phyloP scores from a whole-genome alignment of 441 rosid genomes.

The Eruca vesicaria region DNA sequence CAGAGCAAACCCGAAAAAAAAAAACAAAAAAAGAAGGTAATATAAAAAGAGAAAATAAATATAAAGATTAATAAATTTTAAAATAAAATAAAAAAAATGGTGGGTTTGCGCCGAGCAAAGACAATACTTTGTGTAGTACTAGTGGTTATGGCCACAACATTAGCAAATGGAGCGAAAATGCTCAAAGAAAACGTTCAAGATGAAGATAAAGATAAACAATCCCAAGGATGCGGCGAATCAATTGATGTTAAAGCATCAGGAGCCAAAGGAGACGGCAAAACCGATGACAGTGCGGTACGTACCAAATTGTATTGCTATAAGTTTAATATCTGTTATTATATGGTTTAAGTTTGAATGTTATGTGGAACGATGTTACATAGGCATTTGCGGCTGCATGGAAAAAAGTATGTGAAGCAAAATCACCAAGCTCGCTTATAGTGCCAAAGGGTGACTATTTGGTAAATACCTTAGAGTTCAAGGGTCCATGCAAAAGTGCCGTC shows the following conservation, averaged over 20 bases:
- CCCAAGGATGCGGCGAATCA: background rate
- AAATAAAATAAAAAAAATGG: constrained; percentile 11
- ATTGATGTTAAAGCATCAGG: background rate
- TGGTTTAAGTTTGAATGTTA: background rate
- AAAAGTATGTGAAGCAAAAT: constrained; percentile 19
- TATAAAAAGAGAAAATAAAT: background rate
- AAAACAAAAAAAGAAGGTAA: background rate
- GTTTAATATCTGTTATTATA: background rate
- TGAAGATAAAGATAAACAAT: background rate
- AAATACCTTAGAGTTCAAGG: constrained; percentile 4
- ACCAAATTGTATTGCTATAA: background rate
- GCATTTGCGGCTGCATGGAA: constrained; percentile 34
- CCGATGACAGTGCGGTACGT: constrained; percentile 2
- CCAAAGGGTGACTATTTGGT: constrained; percentile 37
- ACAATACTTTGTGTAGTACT: background rate
- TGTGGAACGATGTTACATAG: constrained; percentile 5
- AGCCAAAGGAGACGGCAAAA: constrained; percentile 5
- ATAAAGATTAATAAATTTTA: background rate
- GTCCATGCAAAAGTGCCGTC: constrained; percentile 39
- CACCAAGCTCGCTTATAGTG: constrained; percentile 26
- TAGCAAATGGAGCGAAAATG: background rate
- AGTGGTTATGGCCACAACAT: constrained; percentile 14
- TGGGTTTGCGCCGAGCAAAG: constrained; percentile 1
- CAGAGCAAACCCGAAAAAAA: background rate
- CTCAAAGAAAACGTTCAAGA: constrained; percentile 24